Conservation (phyloP, 2,329 filamentous ascomycete species). For the Pseudogymnoascus sp. region DNA sequence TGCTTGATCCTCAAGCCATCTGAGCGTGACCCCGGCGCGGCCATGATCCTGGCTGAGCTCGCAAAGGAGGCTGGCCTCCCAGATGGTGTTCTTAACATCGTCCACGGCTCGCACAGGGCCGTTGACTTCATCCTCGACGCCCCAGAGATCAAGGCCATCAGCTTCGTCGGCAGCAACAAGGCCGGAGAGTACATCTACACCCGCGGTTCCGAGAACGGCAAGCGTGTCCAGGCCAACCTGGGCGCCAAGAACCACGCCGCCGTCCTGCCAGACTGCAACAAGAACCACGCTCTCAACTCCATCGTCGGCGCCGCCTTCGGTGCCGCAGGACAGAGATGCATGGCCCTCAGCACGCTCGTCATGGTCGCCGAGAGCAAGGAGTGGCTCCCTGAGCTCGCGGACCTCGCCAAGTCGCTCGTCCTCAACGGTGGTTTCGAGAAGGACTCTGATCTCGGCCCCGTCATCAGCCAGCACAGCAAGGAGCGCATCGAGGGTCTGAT, state of each 20-base stretch:
- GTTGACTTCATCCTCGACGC: slow-evolving; percentile 84
- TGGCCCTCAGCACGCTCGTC: slow-evolving; percentile 76
- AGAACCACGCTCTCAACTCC: slow-evolving; percentile 80
- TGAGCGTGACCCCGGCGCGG: slow-evolving; percentile 74
- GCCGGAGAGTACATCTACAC: slow-evolving; percentile 81
- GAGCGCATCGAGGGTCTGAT: slow-evolving; percentile 70
- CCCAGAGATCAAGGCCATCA: slow-evolving; percentile 76
- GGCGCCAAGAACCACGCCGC: slow-evolving; percentile 85
- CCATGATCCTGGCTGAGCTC: slow-evolving; percentile 78
- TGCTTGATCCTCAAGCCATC: slow-evolving; percentile 80
- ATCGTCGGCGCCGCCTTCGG: slow-evolving; percentile 79
- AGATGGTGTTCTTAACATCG: slow-evolving; percentile 71
- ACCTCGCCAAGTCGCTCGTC: slow-evolving; percentile 62
- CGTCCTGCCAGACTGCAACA: slow-evolving; percentile 78
- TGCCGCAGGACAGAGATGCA: slow-evolving; percentile 77
- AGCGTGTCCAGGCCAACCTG: slow-evolving; percentile 80
- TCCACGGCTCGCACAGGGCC: slow-evolving; percentile 71
- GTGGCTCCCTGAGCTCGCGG: slow-evolving; percentile 71
- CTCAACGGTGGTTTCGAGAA: slow-evolving; percentile 77
- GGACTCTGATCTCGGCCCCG: slow-evolving; percentile 71
- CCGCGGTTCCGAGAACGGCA: slow-evolving; percentile 73
- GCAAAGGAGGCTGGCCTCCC: slow-evolving; percentile 75
- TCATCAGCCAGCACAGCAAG: slow-evolving; percentile 73
- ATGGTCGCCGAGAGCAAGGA: slow-evolving; percentile 79
- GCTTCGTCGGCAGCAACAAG: slow-evolving; percentile 81